Evolutionary conservation across 2,329 filamentous ascomycete genomes (phyloP).

Genomic region (Phialemoniopsis sp.): DNA sequence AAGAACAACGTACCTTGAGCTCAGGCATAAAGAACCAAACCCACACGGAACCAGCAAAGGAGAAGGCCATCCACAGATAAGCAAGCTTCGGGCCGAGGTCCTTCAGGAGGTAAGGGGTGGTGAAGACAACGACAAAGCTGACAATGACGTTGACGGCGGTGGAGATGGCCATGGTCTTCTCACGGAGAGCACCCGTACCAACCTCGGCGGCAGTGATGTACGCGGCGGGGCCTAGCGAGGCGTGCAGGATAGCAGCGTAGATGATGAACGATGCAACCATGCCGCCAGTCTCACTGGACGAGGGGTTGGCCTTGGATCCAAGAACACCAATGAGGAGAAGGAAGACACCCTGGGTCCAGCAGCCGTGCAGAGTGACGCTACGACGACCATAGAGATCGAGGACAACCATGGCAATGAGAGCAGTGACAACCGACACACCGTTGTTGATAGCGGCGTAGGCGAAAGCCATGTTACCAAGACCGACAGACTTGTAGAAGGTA

Average conservation of each 20-base stretch:
- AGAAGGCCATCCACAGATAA: slow-evolving; percentile 9
- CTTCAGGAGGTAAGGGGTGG: slow-evolving; percentile 12
- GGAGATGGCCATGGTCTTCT: slow-evolving; percentile 13
- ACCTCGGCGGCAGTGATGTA: slow-evolving; percentile 14
- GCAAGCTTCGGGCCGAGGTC: slow-evolving; percentile 8
- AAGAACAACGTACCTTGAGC: slow-evolving; percentile 4
- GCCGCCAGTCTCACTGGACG: slow-evolving; percentile 1
- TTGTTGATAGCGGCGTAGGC: slow-evolving; percentile 9
- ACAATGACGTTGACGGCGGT: slow-evolving; percentile 14
- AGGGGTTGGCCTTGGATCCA: slow-evolving; percentile 4
- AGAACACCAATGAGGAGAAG: slow-evolving; percentile 8
- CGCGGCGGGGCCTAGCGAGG: slow-evolving; percentile 8
- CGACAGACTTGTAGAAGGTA: slow-evolving; percentile 5
- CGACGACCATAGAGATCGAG: slow-evolving; percentile 10
- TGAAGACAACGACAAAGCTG: slow-evolving; percentile 13
- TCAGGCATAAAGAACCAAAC: slow-evolving; percentile 11
- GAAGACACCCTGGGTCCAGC: slow-evolving; percentile 10
- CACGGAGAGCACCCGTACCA: slow-evolving; percentile 9
- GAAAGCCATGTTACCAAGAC: slow-evolving; percentile 3
- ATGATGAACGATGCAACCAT: slow-evolving; percentile 5
- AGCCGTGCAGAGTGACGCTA: slow-evolving; percentile 7
- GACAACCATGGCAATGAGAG: slow-evolving; percentile 8
- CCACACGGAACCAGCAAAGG: slow-evolving; percentile 3
- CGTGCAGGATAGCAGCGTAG: slow-evolving; percentile 8
- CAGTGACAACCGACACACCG: slow-evolving; percentile 9